These are phyloP conservation scores for Baorangia bicolor DNA, from an alignment of 768 basidiomycete genomes.

Conservation along the genomic window DNA sequence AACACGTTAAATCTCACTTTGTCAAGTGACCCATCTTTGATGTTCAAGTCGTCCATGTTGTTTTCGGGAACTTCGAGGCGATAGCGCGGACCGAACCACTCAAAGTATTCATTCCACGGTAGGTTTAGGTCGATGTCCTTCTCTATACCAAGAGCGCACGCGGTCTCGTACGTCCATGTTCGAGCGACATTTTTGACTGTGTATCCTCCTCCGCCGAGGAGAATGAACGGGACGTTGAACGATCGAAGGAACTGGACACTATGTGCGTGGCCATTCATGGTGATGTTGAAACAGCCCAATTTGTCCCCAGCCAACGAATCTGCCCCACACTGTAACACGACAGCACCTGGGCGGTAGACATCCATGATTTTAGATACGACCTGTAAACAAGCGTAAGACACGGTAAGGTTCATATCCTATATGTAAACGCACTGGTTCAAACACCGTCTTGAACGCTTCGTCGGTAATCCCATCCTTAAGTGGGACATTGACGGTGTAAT, in stretches of 20 bases:
- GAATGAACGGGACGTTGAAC: slow-evolving; percentile 81
- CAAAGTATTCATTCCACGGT: slow-evolving; percentile 89
- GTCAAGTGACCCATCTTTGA: slow-evolving; percentile 76
- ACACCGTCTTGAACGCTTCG: slow-evolving; percentile 83
- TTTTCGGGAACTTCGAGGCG: slow-evolving; percentile 86
- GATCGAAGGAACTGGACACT: slow-evolving; percentile 85
- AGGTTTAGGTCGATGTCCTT: slow-evolving; percentile 73
- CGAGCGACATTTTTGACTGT: slow-evolving; percentile 96
- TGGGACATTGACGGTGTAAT: slow-evolving; percentile 92
- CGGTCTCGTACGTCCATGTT: slow-evolving; percentile 96
- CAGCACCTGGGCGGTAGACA: slow-evolving; percentile 81
- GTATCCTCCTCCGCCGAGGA: slow-evolving; percentile 95
- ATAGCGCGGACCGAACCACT: slow-evolving; percentile 97
- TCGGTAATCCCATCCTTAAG: slow-evolving; percentile 94
- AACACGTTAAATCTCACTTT: slow-evolving; percentile 67
- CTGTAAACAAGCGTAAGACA: slow-evolving; percentile 36
- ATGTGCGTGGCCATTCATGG: slow-evolving; percentile 92
- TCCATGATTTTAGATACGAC: slow-evolving; percentile 84
- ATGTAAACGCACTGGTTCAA: slow-evolving; percentile 73
- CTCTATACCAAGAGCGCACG: slow-evolving; percentile 87
- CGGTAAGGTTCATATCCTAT: not conserved
- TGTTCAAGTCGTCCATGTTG: slow-evolving; percentile 94
- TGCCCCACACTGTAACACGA: slow-evolving; percentile 93
- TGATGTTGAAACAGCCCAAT: slow-evolving; percentile 93
- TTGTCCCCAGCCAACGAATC: slow-evolving; percentile 96